These are phyloP conservation scores for Fusarium albosuccineum DNA, from an alignment of 2,329 filamentous ascomycete species.

Conservation along the genomic window DNA sequence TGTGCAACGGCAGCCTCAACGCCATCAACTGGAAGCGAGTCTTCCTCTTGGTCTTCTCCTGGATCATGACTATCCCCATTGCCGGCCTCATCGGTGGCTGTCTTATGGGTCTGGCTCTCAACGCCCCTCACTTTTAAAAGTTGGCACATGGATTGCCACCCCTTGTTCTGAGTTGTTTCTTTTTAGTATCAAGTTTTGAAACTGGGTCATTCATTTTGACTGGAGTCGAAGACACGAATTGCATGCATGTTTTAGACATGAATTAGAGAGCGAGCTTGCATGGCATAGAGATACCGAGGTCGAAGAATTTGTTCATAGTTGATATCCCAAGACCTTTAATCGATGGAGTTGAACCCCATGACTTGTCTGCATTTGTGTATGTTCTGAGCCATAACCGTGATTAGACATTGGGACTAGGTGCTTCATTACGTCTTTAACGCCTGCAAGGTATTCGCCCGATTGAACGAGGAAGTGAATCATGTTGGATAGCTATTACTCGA, in stretches of 20 bases:
- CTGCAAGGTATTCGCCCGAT: no score
- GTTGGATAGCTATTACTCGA: no score
- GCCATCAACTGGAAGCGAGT: slow-evolving; percentile 84
- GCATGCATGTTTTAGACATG: not conserved
- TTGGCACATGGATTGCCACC: no score
- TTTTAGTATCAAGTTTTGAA: slow-evolving; percentile 3
- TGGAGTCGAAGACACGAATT: not conserved
- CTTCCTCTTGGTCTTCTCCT: slow-evolving; percentile 74
- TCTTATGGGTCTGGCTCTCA: slow-evolving; percentile 57
- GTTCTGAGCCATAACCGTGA: no score
- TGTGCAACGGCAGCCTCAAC: slow-evolving; percentile 79
- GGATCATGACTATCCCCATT: slow-evolving; percentile 62
- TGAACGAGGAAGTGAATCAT: no score
- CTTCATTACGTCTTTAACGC: no score
- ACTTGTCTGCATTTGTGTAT: not conserved
- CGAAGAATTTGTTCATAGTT: slow-evolving; percentile 16
- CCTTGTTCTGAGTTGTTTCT: slow-evolving; percentile 7
- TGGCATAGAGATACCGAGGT: slow-evolving; percentile 29
- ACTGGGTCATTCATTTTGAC: slow-evolving; percentile 21
- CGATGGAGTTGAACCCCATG: slow-evolving; percentile 17
- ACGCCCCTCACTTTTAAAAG: slow-evolving; percentile 54
- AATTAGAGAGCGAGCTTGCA: slow-evolving; percentile 26
- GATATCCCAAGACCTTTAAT: slow-evolving; percentile 33
- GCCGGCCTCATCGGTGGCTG: slow-evolving; percentile 57
- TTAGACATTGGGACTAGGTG: no score